These are phyloP conservation scores for Gloeostereum incarnatum DNA, from an alignment of 768 basidiomycete species.

Conservation along the genomic window DNA sequence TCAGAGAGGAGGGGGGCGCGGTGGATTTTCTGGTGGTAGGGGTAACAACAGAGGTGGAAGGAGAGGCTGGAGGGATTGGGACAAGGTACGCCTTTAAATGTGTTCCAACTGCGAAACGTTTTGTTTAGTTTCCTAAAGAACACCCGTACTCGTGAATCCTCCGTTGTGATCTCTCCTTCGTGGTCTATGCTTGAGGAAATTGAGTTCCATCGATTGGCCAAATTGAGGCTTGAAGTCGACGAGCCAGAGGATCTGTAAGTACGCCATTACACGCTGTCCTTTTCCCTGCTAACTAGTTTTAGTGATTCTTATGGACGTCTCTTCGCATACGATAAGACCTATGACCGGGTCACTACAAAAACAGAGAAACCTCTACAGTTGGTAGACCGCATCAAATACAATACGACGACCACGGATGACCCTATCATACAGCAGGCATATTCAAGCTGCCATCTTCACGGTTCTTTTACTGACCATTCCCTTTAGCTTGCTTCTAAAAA, in stretches of 20 bases:
- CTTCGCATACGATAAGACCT: conserved; percentile 88
- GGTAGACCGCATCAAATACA: conserved; percentile 93
- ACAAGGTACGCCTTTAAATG: conserved; percentile 70
- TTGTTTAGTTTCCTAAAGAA: conserved; percentile 28
- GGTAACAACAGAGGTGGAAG: conserved; percentile 49
- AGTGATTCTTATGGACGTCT: conserved; percentile 87
- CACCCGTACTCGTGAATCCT: conserved; percentile 82
- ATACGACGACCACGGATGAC: conserved; percentile 96
- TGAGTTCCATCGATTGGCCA: conserved; percentile 87
- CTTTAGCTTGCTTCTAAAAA: conserved; percentile 69
- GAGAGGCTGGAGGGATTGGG: conserved; percentile 89
- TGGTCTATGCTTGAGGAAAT: conserved; percentile 98
- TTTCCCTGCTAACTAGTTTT: conserved; percentile 8
- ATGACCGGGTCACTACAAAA: conserved; percentile 93
- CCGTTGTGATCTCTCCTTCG: conserved; percentile 83
- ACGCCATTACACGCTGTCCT: neutral
- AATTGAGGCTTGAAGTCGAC: conserved; percentile 90
- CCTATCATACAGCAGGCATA: conserved; percentile 87
- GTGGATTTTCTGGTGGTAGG: conserved; percentile 32
- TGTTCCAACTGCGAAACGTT: neutral
- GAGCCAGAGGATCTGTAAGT: conserved; percentile 84
- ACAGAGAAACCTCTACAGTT: conserved; percentile 85
- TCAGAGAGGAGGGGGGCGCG: conserved; percentile 36
- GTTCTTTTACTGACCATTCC: conserved; percentile 5
- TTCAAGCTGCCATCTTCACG: conserved; percentile 1